Percentiles rank a stretch among this genome's conserved stretches.
These are phyloP conservation scores for Aspergillus pseudotamarii DNA, from an alignment of 2,329 filamentous ascomycete species.

Conservation along the genomic window DNA sequence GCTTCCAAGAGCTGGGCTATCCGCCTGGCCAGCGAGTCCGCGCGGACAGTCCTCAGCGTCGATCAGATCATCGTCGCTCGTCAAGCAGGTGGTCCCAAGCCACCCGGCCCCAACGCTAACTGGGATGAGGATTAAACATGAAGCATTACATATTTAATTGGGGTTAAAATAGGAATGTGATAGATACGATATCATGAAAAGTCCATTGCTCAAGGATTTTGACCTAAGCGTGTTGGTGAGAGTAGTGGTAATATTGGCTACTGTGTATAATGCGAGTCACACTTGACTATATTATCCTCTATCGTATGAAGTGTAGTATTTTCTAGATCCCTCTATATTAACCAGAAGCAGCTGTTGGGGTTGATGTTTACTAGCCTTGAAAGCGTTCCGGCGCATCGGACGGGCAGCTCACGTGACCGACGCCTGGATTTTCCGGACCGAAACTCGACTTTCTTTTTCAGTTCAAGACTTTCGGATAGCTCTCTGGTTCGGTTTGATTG, in stretches of 20 bases:
- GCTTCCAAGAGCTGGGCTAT: conserved; percentile 96
- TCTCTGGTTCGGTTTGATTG: conserved; percentile 11
- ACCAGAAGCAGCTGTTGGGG: not conserved
- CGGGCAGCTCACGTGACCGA: conserved; percentile 29
- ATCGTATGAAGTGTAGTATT: not conserved
- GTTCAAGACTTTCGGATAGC: conserved; percentile 13
- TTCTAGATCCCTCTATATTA: not conserved
- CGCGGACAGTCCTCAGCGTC: conserved; percentile 89
- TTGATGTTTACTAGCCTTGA: not conserved
- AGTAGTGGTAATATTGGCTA: conserved; percentile 11
- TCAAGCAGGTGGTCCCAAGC: conserved; percentile 96
- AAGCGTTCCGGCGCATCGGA: not conserved
- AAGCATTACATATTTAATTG: conserved; percentile 14
- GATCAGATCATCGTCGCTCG: conserved; percentile 99
- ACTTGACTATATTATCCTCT: not conserved
- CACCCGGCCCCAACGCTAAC: conserved; percentile 85
- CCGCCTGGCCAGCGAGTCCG: conserved; percentile 92
- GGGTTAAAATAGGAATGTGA: conserved; percentile 21
- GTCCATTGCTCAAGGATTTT: conserved; percentile 16
- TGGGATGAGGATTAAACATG: conserved; percentile 66
- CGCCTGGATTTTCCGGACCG: conserved; percentile 36
- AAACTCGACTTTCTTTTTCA: conserved; percentile 34
- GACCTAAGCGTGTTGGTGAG: conserved; percentile 4
- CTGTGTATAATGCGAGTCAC: conserved; percentile 6
- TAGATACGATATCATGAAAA: conserved; percentile 39